Percentiles rank a stretch among this genome's conserved stretches.
Conservation (phyloP, 441 rosid genomes). For the Adansonia madagascariensis region DNA sequence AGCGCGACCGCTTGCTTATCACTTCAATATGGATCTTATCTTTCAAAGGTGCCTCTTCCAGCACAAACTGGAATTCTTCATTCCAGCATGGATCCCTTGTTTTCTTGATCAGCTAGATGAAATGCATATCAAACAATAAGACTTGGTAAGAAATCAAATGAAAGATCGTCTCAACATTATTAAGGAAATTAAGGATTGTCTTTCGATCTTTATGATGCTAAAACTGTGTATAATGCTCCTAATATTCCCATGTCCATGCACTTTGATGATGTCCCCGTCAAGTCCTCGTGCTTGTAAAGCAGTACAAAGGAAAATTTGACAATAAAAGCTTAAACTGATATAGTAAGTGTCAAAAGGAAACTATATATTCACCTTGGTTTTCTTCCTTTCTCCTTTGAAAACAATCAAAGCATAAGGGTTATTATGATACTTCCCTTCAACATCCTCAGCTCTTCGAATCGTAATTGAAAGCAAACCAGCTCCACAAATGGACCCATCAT, state of each 20-base stretch:
- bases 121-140: too few species aligned
- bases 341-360: not conserved
- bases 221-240: too few species aligned
- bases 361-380: slow-evolving; percentile 58
- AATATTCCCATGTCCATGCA: not conserved
- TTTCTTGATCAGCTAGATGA: slow-evolving; percentile 58
- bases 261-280: too few species aligned
- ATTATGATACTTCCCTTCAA: slow-evolving; percentile 71
- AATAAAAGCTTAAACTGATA: not conserved
- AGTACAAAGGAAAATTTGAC: not conserved
- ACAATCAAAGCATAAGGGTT: slow-evolving; percentile 76
- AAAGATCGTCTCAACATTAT: not conserved
- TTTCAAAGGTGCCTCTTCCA: slow-evolving; percentile 74
- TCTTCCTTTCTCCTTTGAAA: slow-evolving; percentile 77
- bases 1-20: slow-evolving; percentile 62
- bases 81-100: slow-evolving; percentile 80
- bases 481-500: slow-evolving; percentile 37
- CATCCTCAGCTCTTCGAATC: slow-evolving; percentile 74
- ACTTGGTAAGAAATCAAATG: too few species aligned
- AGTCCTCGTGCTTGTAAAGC: not conserved
- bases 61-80: slow-evolving; percentile 78
- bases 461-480: slow-evolving; percentile 77
- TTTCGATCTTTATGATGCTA: not conserved
- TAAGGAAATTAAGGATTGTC: not conserved
- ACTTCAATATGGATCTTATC: slow-evolving; percentile 79